Conservation (phyloP, 2,329 filamentous ascomycete species). For the Helotiales sp. region DNA sequence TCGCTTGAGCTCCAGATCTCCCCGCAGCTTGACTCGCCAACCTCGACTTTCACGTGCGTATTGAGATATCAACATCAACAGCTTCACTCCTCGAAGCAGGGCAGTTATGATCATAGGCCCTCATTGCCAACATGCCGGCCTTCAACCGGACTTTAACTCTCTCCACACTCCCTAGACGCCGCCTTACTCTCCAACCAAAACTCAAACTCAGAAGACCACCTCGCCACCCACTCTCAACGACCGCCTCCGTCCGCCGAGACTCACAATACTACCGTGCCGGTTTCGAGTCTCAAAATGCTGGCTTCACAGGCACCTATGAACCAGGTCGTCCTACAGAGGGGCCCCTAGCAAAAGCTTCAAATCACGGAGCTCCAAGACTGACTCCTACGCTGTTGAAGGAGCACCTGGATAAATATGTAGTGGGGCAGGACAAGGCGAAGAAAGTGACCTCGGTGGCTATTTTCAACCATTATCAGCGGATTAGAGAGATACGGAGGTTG, state of each 20-base stretch:
- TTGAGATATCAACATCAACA: not conserved
- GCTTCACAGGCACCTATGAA: conserved; percentile 67
- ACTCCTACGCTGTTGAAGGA: conserved; percentile 78
- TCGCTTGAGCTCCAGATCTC: conserved; percentile 19
- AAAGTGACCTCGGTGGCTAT: conserved; percentile 91
- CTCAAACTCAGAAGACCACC: conserved; percentile 8
- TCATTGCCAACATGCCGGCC: conserved; percentile 30
- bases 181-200: not conserved
- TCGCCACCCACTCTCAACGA: conserved; percentile 30
- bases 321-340: conserved; percentile 64
- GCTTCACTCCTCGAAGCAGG: conserved; percentile 24
- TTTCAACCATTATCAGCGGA: conserved; percentile 94
- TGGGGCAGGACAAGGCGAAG: conserved; percentile 93
- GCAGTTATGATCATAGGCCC: conserved; percentile 31
- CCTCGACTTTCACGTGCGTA: conserved; percentile 11
- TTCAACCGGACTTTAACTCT: conserved; percentile 30
- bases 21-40: conserved; percentile 17
- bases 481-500: conserved; percentile 75
- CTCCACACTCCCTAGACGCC: not conserved
- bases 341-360: conserved; percentile 56
- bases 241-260: conserved; percentile 24
- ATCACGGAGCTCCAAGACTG: conserved; percentile 65
- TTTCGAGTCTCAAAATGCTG: conserved; percentile 53
- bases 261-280: conserved; percentile 55
- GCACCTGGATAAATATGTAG: conserved; percentile 93